Conservation (phyloP, 2,329 filamentous ascomycete species). For the Diaporthe humulicola region DNA sequence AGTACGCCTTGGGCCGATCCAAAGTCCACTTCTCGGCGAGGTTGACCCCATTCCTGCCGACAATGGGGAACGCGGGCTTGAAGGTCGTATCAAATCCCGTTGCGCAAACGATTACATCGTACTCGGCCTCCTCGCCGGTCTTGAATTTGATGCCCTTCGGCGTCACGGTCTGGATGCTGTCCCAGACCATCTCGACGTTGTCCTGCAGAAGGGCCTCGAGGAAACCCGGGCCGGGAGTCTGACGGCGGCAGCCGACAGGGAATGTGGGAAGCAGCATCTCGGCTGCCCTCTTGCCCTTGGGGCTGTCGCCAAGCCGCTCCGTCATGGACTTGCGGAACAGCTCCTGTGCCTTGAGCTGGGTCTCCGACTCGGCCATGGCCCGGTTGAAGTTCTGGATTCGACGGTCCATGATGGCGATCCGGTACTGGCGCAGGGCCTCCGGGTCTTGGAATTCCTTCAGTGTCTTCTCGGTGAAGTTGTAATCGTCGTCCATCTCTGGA, state of each 20-base stretch:
- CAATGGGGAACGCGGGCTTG: constrained; percentile 42
- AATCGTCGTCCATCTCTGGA: constrained; percentile 47
- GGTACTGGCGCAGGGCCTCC: background rate
- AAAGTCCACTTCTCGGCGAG: constrained; percentile 42
- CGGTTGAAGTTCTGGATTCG: constrained; percentile 25
- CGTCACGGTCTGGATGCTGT: constrained; percentile 45
- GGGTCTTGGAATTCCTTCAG: background rate
- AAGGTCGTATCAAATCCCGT: constrained; percentile 50
- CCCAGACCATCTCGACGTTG: constrained; percentile 54
- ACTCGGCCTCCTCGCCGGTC: constrained; percentile 42
- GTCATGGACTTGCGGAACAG: constrained; percentile 48
- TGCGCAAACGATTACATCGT: constrained; percentile 51
- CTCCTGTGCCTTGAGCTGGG: constrained; percentile 48
- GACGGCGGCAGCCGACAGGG: constrained; percentile 57
- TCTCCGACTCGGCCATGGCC: constrained; percentile 46
- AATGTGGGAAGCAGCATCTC: constrained; percentile 49
- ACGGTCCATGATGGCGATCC: constrained; percentile 5
- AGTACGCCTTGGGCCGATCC: constrained; percentile 38
- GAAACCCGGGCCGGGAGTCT: constrained; percentile 58
- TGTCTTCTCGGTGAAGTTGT: constrained; percentile 30
- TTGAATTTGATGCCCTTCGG: constrained; percentile 8
- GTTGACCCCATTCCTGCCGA: constrained; percentile 42
- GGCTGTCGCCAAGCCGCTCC: constrained; percentile 44
- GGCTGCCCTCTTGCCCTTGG: constrained; percentile 26
- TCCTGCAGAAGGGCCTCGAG: constrained; percentile 56